A percentile compares a stretch with the other conserved stretches of the same genome.
Evolutionary conservation across 352 stramenopile species (phyloP).

Genomic region (Pythium coloratum): DNA sequence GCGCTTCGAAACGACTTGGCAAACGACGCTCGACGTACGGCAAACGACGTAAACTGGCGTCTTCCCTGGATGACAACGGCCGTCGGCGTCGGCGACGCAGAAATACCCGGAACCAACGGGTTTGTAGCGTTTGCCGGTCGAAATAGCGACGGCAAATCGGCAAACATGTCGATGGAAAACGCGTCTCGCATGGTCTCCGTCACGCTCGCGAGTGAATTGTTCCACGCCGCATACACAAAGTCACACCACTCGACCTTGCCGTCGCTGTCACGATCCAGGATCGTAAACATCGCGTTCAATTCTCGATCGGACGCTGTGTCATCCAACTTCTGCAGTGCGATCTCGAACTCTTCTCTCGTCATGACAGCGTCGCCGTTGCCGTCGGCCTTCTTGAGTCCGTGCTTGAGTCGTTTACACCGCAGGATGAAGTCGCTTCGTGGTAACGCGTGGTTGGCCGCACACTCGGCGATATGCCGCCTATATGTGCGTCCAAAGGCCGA

Average conservation of each 20-base stretch:
- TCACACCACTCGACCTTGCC: slow-evolving; percentile 47
- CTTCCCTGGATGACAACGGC: neutral
- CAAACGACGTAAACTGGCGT: neutral
- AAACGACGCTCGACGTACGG: slow-evolving; percentile 9
- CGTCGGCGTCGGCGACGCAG: too few relatives aligned
- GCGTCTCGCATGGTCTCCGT: slow-evolving; percentile 19
- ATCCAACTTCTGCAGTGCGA: slow-evolving; percentile 57
- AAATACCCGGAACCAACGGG: neutral
- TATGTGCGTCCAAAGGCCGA: neutral
- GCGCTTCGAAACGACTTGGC: neutral
- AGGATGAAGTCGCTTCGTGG: slow-evolving; percentile 35
- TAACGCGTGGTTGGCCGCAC: slow-evolving; percentile 13
- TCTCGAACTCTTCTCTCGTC: slow-evolving; percentile 43
- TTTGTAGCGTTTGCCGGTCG: slow-evolving; percentile 5
- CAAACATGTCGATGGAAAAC: slow-evolving; percentile 48
- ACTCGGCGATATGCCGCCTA: slow-evolving; percentile 18
- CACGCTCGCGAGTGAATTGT: slow-evolving; percentile 25
- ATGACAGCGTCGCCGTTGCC: slow-evolving; percentile 37
- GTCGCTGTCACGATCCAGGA: slow-evolving; percentile 39
- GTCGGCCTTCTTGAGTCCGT: slow-evolving; percentile 44
- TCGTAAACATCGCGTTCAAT: slow-evolving; percentile 29
- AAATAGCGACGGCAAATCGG: slow-evolving; percentile 43
- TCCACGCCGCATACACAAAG: slow-evolving; percentile 42
- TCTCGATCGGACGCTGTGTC: slow-evolving; percentile 35
- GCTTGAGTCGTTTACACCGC: slow-evolving; percentile 45